Base-by-base conservation (phyloP, 2,329 filamentous ascomycete genomes). In the Aspergillus sp. region DNA sequence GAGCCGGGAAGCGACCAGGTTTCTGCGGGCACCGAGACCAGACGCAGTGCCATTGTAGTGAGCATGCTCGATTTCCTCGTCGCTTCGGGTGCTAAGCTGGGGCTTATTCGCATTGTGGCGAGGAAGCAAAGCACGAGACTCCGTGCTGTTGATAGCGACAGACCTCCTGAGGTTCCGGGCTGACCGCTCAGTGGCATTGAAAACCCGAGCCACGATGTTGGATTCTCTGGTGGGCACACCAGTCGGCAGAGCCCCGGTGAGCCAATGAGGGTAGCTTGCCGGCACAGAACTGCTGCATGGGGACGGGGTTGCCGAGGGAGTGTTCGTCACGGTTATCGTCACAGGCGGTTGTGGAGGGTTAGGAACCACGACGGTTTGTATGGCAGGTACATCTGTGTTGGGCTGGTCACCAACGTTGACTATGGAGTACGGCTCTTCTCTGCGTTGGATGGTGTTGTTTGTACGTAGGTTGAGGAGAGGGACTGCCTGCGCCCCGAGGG, bases 361-460 rank as follows among this genome's bases (percentile, higher is more conserved):
- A 7, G 52, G 47, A 11, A 45, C 58, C 32, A 56, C 60, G 24
- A 59, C 40, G 14, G 58, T 61, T 46, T 61, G 45, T 20, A 55
- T 20, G 2, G 60, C 60, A 17, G 58, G 47, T 20, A 55, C 32
- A 30, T 59, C 56, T 44, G 49, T 57, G 14, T 46, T 57, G 1
- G 51, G 43, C 1, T 57, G 52, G 17, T 65, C 66, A 20, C 61
- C 67, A 17, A 69, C 68, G 54, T 70, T 69, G 54, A 70, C 67
- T 19, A 71, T 59, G 1, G 61, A 54, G 48, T 71, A 71, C 2
- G 54, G 48, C 24, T 53, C 48, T 35, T 60, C 54, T 50, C 66
- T 61, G 50, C 65, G 65, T 48, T 57, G 52, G 20, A 65, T 41
- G 32, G 62, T 61, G 16, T 62, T 55, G 13, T 60, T 60, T 26